Base-by-base conservation (phyloP, 345 rosid genomes). In the Durio zibethinus region DNA sequence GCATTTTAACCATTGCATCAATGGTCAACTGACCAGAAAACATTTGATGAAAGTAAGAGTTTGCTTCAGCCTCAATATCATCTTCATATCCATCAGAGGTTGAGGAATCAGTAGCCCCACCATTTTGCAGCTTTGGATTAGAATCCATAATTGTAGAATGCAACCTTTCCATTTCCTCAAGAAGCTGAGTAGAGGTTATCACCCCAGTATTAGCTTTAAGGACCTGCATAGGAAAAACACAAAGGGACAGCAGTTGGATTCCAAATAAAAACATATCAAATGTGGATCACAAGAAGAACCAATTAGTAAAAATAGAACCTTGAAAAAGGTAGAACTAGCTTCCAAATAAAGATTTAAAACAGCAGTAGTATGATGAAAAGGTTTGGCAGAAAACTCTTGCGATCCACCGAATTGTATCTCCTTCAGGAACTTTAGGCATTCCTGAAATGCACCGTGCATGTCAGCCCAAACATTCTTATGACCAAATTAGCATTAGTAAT, bases 1-100 rank as follows among this genome's bases (percentile, higher is more conserved):
- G 99, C 93, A 91, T 93, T 81, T 93, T 97, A 79, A 96, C 97
- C 97, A 96, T 92, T 21, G 92, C 86, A 74, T 96, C 98, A 75
- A 89, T 87, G 75, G 90, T 84, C 85, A 96, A 79, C 84, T 85
- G 92, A 78, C 90, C 91, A 78, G 97, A 93, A 84, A 93, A 96
- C 94, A 93, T 96, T 81, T 93, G 90, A 83, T 91, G 99, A 81
- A 96, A 96, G 79, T 92, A 93, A 72, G 97, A 90, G 82, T 96
- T 96, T 69, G 97, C 99, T 84, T 96, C 99, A 10, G 83, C 79
- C 90, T 96, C 99, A 66, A 96, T 88, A 77, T 93, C 99, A 74
- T 85, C 93, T 10, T 92, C 86, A 83, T 83, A 89, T 69, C 89
- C 91, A 60, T 87, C 93, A 80, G 93, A 82, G 54, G 92, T 40